Evolutionary conservation across 257 asterid genomes (phyloP).

Genomic region (Schizonepeta tenuifolia): DNA sequence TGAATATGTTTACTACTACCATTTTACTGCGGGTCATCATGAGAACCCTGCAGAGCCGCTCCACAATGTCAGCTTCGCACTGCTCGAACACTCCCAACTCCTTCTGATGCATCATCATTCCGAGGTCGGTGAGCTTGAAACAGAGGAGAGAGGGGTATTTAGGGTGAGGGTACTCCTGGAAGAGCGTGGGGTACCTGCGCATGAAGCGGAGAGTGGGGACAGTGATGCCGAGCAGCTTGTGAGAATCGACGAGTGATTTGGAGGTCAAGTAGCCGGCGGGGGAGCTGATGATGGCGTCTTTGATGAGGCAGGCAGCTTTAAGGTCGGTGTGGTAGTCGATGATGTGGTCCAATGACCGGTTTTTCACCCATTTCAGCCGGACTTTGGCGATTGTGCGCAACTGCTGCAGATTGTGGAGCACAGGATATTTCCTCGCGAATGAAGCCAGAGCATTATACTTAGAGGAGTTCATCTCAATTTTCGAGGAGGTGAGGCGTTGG

Average conservation of each 20-base stretch:
- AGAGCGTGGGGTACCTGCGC: slow-evolving; percentile 83
- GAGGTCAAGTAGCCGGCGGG: slow-evolving; percentile 69
- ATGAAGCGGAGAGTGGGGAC: slow-evolving; percentile 83
- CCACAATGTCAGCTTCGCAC: slow-evolving; percentile 55
- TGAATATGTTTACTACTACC: slow-evolving; percentile 53
- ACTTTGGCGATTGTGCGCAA: slow-evolving; percentile 64
- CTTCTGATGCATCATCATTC: slow-evolving; percentile 59
- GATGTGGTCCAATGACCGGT: slow-evolving; percentile 79
- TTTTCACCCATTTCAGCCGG: slow-evolving; percentile 93
- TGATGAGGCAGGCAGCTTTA: slow-evolving; percentile 81
- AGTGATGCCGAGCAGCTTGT: slow-evolving; percentile 76
- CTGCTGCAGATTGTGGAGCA: slow-evolving; percentile 45
- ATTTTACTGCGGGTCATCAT: slow-evolving; percentile 67
- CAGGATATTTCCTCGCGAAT: slow-evolving; percentile 26
- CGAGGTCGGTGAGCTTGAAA: slow-evolving; percentile 68
- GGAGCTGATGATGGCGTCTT: slow-evolving; percentile 75
- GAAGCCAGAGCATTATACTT: slow-evolving; percentile 27
- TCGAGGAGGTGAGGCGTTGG: too few relatives aligned
- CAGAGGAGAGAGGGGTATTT: slow-evolving; percentile 81
- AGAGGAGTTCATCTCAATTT: slow-evolving; percentile 2
- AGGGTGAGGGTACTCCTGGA: slow-evolving; percentile 90
- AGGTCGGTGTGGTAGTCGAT: slow-evolving; percentile 78
- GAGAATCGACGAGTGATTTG: slow-evolving; percentile 65
- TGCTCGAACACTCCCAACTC: slow-evolving; percentile 55
- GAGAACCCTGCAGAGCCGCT: slow-evolving; percentile 72